Evolutionary conservation across 352 stramenopile genomes (phyloP), one percentile per base, ranked within the genome.

Genomic region (Phytopythium litorale): DNA sequence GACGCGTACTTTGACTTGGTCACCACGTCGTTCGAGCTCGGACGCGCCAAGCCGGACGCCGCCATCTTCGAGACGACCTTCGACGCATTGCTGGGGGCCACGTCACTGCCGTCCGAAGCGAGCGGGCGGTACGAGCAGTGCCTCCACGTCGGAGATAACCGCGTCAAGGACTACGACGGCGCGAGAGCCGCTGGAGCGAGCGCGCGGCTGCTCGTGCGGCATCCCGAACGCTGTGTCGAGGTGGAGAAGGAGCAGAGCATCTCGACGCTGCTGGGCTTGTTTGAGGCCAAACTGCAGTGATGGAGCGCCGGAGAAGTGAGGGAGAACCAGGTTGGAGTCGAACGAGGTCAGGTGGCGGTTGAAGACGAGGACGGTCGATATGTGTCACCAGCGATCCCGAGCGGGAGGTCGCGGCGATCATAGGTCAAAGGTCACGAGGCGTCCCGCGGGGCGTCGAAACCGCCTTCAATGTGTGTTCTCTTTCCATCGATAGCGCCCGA

Each of bases 111-210:
- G 28, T 5, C 42, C 16, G 0, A 9, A 15, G n/a, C n/a, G 0
- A 15, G 7, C 42, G 16, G 25, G 60, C 28, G 28, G 18, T 38
- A 66, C 13, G 45, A 18, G 13, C 56, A 38, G 21, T 75, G 79
- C 58, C 56, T 94, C 30, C 84, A 94, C 54, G 72, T 92, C 15
- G 84, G 84, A 1, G 84, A 94, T 51, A 74, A 94, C 52, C 37
- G 30, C 5, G 53, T 13, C 16, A 75, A 70, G n/a, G 84, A 94
- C 63, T 90, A 88, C 53, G 45, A 67, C 0, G 84, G 77, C 11
- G 77, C 82, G 0, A 62, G 58, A 15, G 68, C 64, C 0, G 54
- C 73, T 2, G 82, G 82, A 1, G 79, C 70, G 0, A 66, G 79
- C 7, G 82, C 80, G 25, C 57, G 65, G 19, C 64, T 88, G 54